Conservation (phyloP, 148 eudicot species). For the Amaranthus cruentus region DNA sequence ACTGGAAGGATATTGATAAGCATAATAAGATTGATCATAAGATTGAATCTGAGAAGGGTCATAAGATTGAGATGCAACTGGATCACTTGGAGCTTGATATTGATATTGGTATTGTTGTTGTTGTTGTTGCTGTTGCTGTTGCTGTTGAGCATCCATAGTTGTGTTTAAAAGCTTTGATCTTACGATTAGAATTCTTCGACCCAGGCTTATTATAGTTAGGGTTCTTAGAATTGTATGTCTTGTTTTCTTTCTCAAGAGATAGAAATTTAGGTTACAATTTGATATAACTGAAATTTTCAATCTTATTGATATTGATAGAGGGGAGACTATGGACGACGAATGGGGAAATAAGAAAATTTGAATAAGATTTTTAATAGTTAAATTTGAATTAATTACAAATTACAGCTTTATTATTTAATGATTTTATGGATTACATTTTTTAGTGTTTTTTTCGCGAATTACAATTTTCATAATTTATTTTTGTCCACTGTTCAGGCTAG, state of each 20-base stretch:
- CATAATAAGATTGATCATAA: conserved; percentile 28
- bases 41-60: conserved; percentile 28
- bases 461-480: too few species aligned
- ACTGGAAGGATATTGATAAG: conserved; percentile 14
- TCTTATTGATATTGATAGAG: too few species aligned
- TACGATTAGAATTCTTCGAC: neutral
- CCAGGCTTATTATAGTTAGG: neutral
- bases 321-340: too few species aligned
- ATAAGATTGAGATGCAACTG: conserved; percentile 16
- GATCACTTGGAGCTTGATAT: conserved; percentile 8
- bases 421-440: too few species aligned
- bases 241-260: neutral
- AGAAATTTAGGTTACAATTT: too few species aligned
- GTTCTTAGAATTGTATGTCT: neutral
- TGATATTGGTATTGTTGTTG: conserved; percentile 20
- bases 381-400: too few species aligned
- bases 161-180: neutral
- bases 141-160: conserved; percentile 31
- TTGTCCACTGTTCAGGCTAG: too few species aligned
- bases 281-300: too few species aligned
- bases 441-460: too few species aligned
- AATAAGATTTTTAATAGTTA: too few species aligned
- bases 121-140: conserved; percentile 18
- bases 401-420: too few species aligned
- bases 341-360: too few species aligned